Evolutionary conservation across 176 grass and related monocot genomes (phyloP).

Genomic region (Oryza australiensis): DNA sequence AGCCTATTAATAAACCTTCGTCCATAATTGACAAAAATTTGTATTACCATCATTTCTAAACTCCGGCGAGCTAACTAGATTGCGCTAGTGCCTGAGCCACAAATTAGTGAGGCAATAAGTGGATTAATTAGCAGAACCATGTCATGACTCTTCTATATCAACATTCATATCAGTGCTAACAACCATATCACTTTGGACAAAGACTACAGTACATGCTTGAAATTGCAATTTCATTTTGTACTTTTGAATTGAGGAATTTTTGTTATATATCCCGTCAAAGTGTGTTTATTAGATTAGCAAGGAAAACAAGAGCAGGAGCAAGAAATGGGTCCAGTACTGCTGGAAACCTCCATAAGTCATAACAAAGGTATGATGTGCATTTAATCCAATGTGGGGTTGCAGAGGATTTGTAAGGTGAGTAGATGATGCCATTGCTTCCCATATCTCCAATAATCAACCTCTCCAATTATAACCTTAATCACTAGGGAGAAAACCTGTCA

Average conservation of each 20-base stretch:
- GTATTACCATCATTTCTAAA: too few species aligned
- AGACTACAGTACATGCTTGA: too few species aligned
- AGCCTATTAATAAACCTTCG: too few species aligned
- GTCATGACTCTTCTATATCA: background rate
- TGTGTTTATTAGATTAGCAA: background rate
- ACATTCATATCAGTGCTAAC: background rate
- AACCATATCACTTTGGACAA: too few species aligned
- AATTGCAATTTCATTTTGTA: background rate
- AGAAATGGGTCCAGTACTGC: background rate
- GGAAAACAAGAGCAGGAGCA: background rate
- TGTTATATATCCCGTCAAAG: background rate
- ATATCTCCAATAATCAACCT: background rate
- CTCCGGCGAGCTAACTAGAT: background rate
- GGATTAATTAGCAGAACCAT: background rate
- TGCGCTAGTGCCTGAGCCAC: background rate
- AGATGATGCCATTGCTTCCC: background rate
- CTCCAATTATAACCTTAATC: background rate
- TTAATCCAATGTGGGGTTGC: slow-evolving; percentile 7
- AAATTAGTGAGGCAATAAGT: background rate
- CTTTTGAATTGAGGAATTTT: background rate
- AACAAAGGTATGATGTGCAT: slow-evolving; percentile 24
- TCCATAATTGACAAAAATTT: too few species aligned
- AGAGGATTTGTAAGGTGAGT: slow-evolving; percentile 4
- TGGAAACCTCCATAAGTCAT: slow-evolving; percentile 12
- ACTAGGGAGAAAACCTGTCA: background rate